These are phyloP conservation scores for Eucalyptus viminalis DNA, from an alignment of 345 rosid species.

Conservation along the genomic window DNA sequence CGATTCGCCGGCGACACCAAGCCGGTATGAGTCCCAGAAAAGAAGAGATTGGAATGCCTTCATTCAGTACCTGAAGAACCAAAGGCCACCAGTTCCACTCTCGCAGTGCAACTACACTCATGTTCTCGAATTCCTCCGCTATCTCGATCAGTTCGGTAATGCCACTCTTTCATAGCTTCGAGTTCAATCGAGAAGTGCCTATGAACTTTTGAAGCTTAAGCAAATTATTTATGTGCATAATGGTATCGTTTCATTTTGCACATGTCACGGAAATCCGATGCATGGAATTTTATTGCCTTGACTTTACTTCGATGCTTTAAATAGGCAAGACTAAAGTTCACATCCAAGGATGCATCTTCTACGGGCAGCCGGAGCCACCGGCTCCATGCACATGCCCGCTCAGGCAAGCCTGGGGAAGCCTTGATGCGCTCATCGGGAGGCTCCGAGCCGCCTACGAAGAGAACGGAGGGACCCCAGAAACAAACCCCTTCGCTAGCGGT, in stretches of 20 bases:
- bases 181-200: background rate
- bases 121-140: slow-evolving; percentile 58
- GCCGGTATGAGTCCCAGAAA: slow-evolving; percentile 74
- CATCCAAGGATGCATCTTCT: slow-evolving; percentile 65
- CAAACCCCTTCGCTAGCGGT: slow-evolving; percentile 75
- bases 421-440: slow-evolving; percentile 84
- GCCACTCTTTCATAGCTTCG: background rate
- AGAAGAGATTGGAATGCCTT: slow-evolving; percentile 80
- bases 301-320: background rate
- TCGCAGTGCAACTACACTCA: slow-evolving; percentile 56
- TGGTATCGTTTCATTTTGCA: background rate
- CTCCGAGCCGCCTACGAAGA: slow-evolving; percentile 88
- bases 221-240: background rate
- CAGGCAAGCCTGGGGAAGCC: slow-evolving; percentile 90
- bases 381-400: slow-evolving; percentile 86
- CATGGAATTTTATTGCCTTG: background rate
- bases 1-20: slow-evolving; percentile 26
- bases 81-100: slow-evolving; percentile 53
- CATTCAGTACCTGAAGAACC: slow-evolving; percentile 58
- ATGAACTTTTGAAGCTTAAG: background rate
- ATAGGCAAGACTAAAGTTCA: slow-evolving; percentile 69
- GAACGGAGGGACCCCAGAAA: slow-evolving; percentile 69
- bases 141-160: slow-evolving; percentile 48
- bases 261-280: background rate
- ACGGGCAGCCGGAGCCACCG: slow-evolving; percentile 85